These are phyloP conservation scores for Paramecium octaurelia DNA, from an alignment of 73 alveolate genomes.

Conservation along the genomic window DNA sequence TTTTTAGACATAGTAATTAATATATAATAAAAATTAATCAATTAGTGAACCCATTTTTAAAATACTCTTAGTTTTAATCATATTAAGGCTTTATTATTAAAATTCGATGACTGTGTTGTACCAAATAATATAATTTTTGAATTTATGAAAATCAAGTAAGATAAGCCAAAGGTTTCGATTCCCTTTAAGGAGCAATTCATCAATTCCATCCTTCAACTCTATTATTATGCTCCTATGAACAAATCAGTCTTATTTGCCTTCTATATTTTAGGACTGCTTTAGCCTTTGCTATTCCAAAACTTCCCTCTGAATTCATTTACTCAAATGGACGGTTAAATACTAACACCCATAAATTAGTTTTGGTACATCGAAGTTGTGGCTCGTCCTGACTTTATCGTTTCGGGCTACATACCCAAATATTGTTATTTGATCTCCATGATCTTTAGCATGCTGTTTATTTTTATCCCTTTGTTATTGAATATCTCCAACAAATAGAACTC, in stretches of 20 bases:
- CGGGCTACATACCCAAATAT: not conserved
- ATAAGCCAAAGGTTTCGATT: not conserved
- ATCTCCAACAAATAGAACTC: not conserved
- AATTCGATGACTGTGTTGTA: not conserved
- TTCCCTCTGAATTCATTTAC: not conserved
- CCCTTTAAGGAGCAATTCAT: not conserved
- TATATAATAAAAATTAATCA: not conserved
- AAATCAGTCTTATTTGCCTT: not conserved
- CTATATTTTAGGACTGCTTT: not conserved
- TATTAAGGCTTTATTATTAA: not conserved
- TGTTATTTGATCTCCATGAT: not conserved
- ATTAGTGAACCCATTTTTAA: not conserved
- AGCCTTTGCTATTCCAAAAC: not conserved
- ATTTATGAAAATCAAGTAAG: not conserved
- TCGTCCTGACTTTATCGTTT: not conserved
- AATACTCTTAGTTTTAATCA: not conserved
- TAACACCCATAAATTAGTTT: not conserved
- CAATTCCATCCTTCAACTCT: not conserved
- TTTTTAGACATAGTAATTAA: not conserved
- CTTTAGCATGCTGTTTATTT: not conserved
- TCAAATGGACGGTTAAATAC: not conserved
- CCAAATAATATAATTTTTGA: not conserved
- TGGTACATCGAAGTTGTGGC: not conserved
- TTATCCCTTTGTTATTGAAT: not conserved
- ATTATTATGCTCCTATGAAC: not conserved